These are phyloP conservation scores for Lablab purpureus DNA, from an alignment of 306 rosid genomes.

Conservation along the genomic window DNA sequence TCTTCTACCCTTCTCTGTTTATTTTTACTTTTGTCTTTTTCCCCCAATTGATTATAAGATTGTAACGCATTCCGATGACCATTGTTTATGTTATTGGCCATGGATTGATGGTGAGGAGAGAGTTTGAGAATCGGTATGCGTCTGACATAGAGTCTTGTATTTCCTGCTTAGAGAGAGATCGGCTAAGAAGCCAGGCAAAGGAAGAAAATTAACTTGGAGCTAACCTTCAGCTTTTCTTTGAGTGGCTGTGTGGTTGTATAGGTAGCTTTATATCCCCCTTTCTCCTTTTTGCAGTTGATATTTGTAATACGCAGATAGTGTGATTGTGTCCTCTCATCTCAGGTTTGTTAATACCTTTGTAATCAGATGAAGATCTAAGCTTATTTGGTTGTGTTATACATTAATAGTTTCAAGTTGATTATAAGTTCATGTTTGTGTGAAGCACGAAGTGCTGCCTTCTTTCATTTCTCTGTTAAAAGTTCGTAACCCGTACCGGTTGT, in stretches of 20 bases:
- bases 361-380: slow-evolving; percentile 66
- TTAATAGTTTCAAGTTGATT: slow-evolving; percentile 55
- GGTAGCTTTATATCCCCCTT: slow-evolving; percentile 61
- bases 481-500: too few species aligned
- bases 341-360: slow-evolving; percentile 89
- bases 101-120: slow-evolving; percentile 51
- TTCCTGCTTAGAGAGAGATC: slow-evolving; percentile 73
- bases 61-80: slow-evolving; percentile 73
- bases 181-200: slow-evolving; percentile 57
- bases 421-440: slow-evolving; percentile 46
- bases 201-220: slow-evolving; percentile 81
- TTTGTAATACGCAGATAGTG: slow-evolving; percentile 86
- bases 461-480: neutral
- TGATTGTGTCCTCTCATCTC: slow-evolving; percentile 79
- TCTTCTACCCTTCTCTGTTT: slow-evolving; percentile 48
- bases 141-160: slow-evolving; percentile 82
- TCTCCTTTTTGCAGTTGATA: slow-evolving; percentile 61
- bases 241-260: slow-evolving; percentile 90
- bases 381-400: slow-evolving; percentile 64
- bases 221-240: slow-evolving; percentile 74
- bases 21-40: slow-evolving; percentile 35
- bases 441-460: slow-evolving; percentile 25
- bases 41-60: slow-evolving; percentile 64
- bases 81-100: slow-evolving; percentile 51
- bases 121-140: slow-evolving; percentile 64